Conservation (phyloP, 2,329 filamentous ascomycete species). For the Immersiporthe knoxdaviesiana region DNA sequence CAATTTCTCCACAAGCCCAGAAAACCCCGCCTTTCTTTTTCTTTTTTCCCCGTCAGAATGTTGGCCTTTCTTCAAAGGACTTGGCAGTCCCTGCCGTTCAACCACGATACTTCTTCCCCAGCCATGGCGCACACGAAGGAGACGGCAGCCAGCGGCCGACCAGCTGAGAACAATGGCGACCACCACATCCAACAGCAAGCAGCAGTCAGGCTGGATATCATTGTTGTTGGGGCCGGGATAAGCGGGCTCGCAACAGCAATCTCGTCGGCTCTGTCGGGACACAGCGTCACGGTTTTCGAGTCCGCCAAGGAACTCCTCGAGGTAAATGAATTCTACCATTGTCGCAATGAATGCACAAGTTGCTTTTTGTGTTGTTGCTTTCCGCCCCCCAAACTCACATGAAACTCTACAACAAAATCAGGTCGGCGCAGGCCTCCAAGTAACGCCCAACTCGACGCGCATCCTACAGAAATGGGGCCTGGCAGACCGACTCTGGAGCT, state of each 20-base stretch:
- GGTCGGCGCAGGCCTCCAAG: constrained; percentile 36
- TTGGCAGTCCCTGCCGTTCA: background rate
- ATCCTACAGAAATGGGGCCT: constrained; percentile 36
- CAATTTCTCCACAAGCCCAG: background rate
- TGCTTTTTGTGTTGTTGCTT: no score
- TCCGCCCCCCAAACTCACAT: no score
- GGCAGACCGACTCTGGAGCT: constrained; percentile 28
- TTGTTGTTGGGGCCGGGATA: constrained; percentile 28
- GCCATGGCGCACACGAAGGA: background rate
- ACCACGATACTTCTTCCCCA: background rate
- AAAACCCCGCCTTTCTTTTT: no score
- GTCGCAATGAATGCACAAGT: no score
- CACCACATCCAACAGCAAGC: constrained; percentile 17
- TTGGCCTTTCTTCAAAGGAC: background rate
- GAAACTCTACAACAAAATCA: background rate
- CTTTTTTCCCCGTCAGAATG: background rate
- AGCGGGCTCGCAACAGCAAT: constrained; percentile 29
- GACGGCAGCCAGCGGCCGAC: background rate
- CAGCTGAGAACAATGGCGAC: background rate
- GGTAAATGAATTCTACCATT: constrained; percentile 5
- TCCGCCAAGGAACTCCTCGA: constrained; percentile 30
- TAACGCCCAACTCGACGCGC: constrained; percentile 38
- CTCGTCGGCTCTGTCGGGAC: constrained; percentile 27
- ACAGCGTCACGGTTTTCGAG: constrained; percentile 30
- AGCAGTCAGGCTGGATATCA: constrained; percentile 25